Evolutionary conservation across 331 rosid genomes (phyloP).

Genomic region (Acacia concinna): DNA sequence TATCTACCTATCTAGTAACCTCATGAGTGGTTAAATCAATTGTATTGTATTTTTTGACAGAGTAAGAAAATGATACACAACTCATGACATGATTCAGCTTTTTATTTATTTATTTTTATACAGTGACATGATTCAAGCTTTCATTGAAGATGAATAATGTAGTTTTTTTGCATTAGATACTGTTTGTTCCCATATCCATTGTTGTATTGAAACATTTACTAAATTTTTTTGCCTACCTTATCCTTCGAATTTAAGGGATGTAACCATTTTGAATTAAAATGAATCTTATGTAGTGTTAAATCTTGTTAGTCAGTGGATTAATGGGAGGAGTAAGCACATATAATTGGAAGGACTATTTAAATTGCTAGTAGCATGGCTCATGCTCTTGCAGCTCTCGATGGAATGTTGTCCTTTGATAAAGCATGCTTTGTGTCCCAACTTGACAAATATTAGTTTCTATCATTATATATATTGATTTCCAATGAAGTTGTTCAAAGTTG

Average conservation of each 20-base stretch:
- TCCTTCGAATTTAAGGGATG: background rate
- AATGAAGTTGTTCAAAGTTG: background rate
- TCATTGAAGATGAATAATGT: too few species aligned
- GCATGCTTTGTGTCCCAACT: slow-evolving; percentile 20
- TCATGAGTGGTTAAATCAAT: background rate
- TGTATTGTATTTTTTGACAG: background rate
- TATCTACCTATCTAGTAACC: background rate
- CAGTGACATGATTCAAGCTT: too few species aligned
- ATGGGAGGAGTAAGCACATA: background rate
- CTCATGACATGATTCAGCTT: background rate
- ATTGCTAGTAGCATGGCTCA: background rate
- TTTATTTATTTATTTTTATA: background rate
- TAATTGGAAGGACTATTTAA: background rate
- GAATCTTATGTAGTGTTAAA: background rate
- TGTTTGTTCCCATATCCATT: background rate
- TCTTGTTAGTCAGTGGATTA: background rate
- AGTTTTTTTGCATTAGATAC: background rate
- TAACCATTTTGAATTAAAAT: background rate
- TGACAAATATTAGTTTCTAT: background rate
- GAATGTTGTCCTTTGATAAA: background rate
- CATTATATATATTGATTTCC: background rate
- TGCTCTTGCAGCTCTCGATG: background rate
- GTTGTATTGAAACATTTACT: background rate
- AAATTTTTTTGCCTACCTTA: background rate
- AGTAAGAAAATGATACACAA: background rate